Percentiles rank a stretch among this genome's conserved stretches.
These are phyloP conservation scores for Rugonectria rugulosa DNA, from an alignment of 2,329 filamentous ascomycete species.

Conservation along the genomic window DNA sequence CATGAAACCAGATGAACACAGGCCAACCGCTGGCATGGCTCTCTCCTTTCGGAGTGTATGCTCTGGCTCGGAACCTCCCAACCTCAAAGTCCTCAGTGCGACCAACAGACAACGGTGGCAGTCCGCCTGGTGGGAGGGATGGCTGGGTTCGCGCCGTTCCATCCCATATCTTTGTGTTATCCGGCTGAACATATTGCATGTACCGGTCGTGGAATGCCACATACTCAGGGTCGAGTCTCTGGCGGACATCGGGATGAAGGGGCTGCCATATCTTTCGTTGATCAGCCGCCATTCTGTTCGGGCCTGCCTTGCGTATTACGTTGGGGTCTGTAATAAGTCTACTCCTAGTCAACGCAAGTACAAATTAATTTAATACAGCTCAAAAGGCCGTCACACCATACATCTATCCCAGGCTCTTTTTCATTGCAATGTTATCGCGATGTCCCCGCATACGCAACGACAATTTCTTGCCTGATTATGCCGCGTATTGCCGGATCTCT, in stretches of 20 bases:
- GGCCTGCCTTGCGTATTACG: too few relatives aligned
- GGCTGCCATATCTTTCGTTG: constrained; percentile 33
- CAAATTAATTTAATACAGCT: too few relatives aligned
- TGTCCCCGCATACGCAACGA: too few relatives aligned
- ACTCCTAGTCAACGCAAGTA: too few relatives aligned
- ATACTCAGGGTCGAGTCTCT: constrained; percentile 44
- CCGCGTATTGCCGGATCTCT: too few relatives aligned
- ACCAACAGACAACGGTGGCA: constrained; percentile 31
- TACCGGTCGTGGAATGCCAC: constrained; percentile 44
- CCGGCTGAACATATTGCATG: constrained; percentile 42
- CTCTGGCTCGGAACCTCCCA: constrained; percentile 32
- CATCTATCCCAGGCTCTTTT: too few relatives aligned
- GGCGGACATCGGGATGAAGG: constrained; percentile 36
- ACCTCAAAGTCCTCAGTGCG: constrained; percentile 33
- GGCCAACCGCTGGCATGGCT: constrained; percentile 38
- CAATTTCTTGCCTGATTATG: too few relatives aligned
- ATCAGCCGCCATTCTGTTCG: background rate
- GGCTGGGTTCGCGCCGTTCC: constrained; percentile 31
- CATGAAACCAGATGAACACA: constrained; percentile 44
- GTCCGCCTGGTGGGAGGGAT: constrained; percentile 30
- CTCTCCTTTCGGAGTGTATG: constrained; percentile 36
- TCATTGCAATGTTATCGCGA: too few relatives aligned
- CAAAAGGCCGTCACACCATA: too few relatives aligned
- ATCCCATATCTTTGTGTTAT: constrained; percentile 42
- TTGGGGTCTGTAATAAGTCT: too few relatives aligned